Evolutionary conservation across 1,284 basidiomycete species (phyloP), one percentile per base, ranked within the genome.

Genomic region (Sanghuangporus baumii): DNA sequence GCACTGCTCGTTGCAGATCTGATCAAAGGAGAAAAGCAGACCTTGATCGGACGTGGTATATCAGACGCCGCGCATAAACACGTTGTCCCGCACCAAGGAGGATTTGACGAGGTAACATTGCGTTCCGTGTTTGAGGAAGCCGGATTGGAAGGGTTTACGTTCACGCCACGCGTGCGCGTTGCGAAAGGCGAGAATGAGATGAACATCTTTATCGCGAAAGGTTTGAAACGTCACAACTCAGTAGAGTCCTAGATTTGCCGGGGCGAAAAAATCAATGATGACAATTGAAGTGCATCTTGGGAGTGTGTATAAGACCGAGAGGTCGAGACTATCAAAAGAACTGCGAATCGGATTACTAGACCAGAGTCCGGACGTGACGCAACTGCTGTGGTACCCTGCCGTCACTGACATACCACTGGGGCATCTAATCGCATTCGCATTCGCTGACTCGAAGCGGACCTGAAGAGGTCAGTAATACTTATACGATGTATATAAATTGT

Each of bases 1-100:
- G 73, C 72, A 6, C 76, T 91, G 0, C 72, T 90, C 48, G 81
- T 91, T 4, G 74, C 78, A 6, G 88, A 89, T 68, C 72, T 86
- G 31, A 67, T 79, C 40, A 72, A 73, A 9, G 61, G 64, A 41
- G 65, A 68, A 69, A 73, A 14, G 62, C 71, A 2, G 40, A 71
- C 1, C 36, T 37, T 54, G 16, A 37, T 54, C 2, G 8, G 26
- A 16, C 52, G 18, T 6, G 14, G 37, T n/a, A 54, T 36, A 7
- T 4, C 26, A n/a, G 52, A 54, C n/a, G 52, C 52, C 11, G 52
- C 9, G 6, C 66, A 66, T 9, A 69, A 72, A 43, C 76, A 82
- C 63, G 71, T 83, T 41, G 84, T 89, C 48, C 71, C 82, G 23
- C 84, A 88, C 65, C 74, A 67, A 48, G 72, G 71, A 48, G 87